phyloP scores from a whole-genome alignment of 2,329 filamentous ascomycete genomes.

The Pestalotiopsis sp. region DNA sequence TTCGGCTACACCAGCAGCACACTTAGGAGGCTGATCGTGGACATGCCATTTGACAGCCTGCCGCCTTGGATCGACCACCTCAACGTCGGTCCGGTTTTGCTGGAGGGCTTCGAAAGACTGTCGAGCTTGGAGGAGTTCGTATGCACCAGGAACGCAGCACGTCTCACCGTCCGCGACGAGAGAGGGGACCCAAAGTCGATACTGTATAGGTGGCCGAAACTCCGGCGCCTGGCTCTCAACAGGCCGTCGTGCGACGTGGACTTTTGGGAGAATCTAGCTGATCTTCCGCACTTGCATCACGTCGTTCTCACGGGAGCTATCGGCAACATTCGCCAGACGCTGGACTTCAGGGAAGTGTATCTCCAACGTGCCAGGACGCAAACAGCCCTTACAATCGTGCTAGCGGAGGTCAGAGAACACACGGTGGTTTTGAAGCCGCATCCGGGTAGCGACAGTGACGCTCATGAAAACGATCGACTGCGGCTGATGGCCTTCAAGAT shows the following conservation, averaged over 20 bases:
- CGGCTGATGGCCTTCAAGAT: slow-evolving; percentile 6
- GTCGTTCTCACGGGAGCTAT: slow-evolving; percentile 7
- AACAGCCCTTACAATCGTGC: not conserved
- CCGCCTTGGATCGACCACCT: slow-evolving; percentile 45
- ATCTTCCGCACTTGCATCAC: slow-evolving; percentile 9
- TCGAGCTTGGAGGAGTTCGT: slow-evolving; percentile 50
- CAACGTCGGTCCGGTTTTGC: slow-evolving; percentile 41
- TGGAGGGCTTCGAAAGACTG: slow-evolving; percentile 47
- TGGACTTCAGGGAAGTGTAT: slow-evolving; percentile 6
- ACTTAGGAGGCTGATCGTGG: slow-evolving; percentile 47
- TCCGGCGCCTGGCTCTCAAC: slow-evolving; percentile 13
- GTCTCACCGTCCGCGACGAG: slow-evolving; percentile 9
- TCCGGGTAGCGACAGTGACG: not conserved
- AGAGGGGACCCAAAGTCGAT: not conserved
- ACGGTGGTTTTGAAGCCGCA: not conserved
- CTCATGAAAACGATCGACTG: not conserved
- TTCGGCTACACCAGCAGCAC: slow-evolving; percentile 42
- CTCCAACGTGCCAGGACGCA: not conserved
- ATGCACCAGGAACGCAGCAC: slow-evolving; percentile 40
- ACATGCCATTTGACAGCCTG: slow-evolving; percentile 49
- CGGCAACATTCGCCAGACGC: not conserved
- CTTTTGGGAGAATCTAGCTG: slow-evolving; percentile 14
- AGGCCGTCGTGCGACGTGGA: slow-evolving; percentile 6
- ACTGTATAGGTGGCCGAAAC: slow-evolving; percentile 12
- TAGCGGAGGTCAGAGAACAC: slow-evolving; percentile 8